Evolutionary conservation across 2,329 filamentous ascomycete species (phyloP), one percentile per base, ranked within the genome.

Genomic region (Penicillium sp.): DNA sequence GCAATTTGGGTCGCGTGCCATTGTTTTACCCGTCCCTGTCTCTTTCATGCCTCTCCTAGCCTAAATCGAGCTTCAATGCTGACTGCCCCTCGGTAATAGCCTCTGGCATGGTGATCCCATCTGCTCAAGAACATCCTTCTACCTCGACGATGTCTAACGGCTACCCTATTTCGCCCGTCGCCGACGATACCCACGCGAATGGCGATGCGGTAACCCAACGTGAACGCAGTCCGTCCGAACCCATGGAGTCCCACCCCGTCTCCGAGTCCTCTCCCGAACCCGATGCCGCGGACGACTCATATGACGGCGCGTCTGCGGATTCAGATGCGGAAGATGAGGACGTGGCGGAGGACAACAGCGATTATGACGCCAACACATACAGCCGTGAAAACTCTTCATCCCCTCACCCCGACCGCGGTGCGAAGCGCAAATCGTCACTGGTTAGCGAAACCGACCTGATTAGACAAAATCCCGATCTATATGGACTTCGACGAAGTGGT

Each of bases 401-500:
- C 47, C 84, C 86, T 68, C 87, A 88, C 68, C 90, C 88, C 43
- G 83, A 82, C 62, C 83, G 86, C 71, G 84, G 83, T 50, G 77
- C 82, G 60, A 96, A 96, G 81, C 89, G 92, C 64, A 86, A 77
- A 89, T 90, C 78, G 76, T 82, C 64, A 74, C 82, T 71, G 73
- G 76, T 84, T 38, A 86, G 88, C 51, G 90, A 94, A 67, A 89
- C 94, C 58, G 88, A 92, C 47, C 93, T 87, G 71, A 96, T 97
- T 68, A 84, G 88, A 69, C 89, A 91, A 71, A 96, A 99, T 70
- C 94, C 94, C 45, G 92, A 96, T 77, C 82, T 99, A 9, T 99
- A 97, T 79, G 94, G 94, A 48, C 82, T 99, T 66, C 87, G 94
- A 67, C 86, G 94, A 79, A 99, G 94, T 80, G 93, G 83, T 72